Base-by-base conservation (phyloP, 129 eudicot genomes). In the Flaveria bidentis region DNA sequence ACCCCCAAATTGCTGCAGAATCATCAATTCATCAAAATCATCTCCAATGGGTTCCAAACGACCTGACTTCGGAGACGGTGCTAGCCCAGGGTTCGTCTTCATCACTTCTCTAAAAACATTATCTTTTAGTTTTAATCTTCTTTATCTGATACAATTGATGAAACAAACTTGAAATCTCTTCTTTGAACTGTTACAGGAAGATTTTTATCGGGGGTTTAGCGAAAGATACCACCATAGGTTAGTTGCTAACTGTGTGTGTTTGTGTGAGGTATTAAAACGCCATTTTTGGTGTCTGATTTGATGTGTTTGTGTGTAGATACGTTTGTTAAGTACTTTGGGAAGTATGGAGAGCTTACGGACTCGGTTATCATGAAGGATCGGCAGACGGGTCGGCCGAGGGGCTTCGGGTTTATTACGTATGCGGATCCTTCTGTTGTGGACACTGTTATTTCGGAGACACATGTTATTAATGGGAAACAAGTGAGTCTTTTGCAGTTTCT, bases 311-410 rank as follows among this genome's bases (percentile, higher is more conserved):
- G 33, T 50, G 30, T 63, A 91, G 98, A 88, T 46, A 74, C 85
- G n/a, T 93, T 93, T 30, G 94, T 88, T 28, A 87, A 88, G 87
- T 87, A 93, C 77, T 93, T 91, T 73, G 98, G 87, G 7, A 88
- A 91, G 86, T 91, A 93, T 82, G 98, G 98, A n/a, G 98, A 90
- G 82, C 87, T 93, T 45, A 87, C 92, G 1, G 97, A 93, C 68
- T 88, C 96, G 41, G 98, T 93, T 25, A 91, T 93, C 6, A 90
- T 93, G 97, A 93, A 93, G 63, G 98, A 93, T 58, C 81, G 96
- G 33, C 86, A 78, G 51, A 90, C 97, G 0, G 97, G 98, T 71
- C 81, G 96, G 42, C 98, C 98, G 1, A 80, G 97, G 81, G 97
- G 98, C 0, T 93, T 93, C 26, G 98, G 98, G 69, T 90, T 93